phyloP scores from a whole-genome alignment of 1,284 basidiomycete genomes.

The Lignosus rhinocerotis region DNA sequence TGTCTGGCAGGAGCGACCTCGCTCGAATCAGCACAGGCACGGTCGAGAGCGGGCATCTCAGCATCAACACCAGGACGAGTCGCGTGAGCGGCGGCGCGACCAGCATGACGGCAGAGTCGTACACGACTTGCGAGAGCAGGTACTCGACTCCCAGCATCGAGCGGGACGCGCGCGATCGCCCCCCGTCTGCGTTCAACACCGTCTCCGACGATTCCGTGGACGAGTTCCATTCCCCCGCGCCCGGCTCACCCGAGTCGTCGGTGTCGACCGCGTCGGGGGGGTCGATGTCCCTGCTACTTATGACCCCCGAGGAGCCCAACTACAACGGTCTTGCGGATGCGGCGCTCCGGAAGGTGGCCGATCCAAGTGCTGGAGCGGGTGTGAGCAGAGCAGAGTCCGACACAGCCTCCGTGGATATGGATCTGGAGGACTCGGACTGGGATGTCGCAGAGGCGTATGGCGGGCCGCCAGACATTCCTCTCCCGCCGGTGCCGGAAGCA shows the following conservation, averaged over 20 bases:
- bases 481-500: neutral
- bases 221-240: neutral
- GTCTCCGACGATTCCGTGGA: neutral
- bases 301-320: constrained; percentile 23
- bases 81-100: constrained; percentile 29
- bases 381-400: neutral
- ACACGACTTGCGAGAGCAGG: constrained; percentile 34
- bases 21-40: neutral
- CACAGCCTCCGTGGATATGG: constrained; percentile 11
- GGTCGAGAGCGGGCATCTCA: neutral
- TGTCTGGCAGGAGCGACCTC: neutral
- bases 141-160: constrained; percentile 30
- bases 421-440: constrained; percentile 27
- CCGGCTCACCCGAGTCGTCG: constrained; percentile 5
- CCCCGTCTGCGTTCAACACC: constrained; percentile 2
- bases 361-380: neutral
- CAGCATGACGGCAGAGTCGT: constrained; percentile 31
- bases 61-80: constrained; percentile 4
- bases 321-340: constrained; percentile 16
- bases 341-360: constrained; percentile 5
- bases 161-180: constrained; percentile 11
- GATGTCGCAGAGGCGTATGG: constrained; percentile 31
- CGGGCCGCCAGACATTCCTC: constrained; percentile 5
- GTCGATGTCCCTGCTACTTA: constrained; percentile 25
- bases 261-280: constrained; percentile 16